Base-by-base conservation (phyloP, 2,329 filamentous ascomycete genomes). In the Blumeria hordei region DNA sequence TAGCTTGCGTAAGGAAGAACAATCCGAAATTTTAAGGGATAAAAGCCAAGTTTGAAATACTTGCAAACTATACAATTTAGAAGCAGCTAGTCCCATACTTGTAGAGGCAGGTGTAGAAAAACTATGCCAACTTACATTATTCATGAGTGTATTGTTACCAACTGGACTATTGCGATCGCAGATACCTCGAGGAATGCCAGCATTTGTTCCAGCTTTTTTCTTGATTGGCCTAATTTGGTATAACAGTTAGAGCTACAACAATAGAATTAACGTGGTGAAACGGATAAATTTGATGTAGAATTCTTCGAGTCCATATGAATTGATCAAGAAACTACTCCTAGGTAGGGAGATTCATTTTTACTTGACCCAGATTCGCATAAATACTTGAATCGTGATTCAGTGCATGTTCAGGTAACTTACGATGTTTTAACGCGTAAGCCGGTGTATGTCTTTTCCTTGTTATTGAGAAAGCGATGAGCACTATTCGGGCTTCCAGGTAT, bases 131-230 rank as follows among this genome's bases (percentile, higher is more conserved):
- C 75, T 67, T 72, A 81, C 77, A 71, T 76, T 72, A 56, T 73
- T 72, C 60, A 57, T 50, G 51, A 54, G 47, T 37, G 56, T 56
- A 54, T 61, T 62, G 68, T 74, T 77, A 64, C 73, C 72, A 63
- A 75, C 69, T 60, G 80, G 77, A 65, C 76, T 77, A 67, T 73
- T 76, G 61, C 77, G 73, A 67, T 81, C 80, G 67, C 78, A 79
- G 70, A 74, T 74, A 61, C 72, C 69, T 63, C 78, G 77, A 64
- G 81, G 76, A 65, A 85, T 73, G 63, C 82, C 83, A 65, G 80
- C 81, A 61, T 79, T 76, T 60, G 78, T 77, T 61, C 79, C 77
- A 58, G 59, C 59, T 47, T 81, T 83, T 70, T 83, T 86, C 71
- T 88, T 88, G 67, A 82, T 74, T 47, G 84, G 84, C 60, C 84